A percentile compares a stretch with the other conserved stretches of the same genome.
Conservation (phyloP, 2,329 filamentous ascomycete genomes). For the Ophiostoma sp. region DNA sequence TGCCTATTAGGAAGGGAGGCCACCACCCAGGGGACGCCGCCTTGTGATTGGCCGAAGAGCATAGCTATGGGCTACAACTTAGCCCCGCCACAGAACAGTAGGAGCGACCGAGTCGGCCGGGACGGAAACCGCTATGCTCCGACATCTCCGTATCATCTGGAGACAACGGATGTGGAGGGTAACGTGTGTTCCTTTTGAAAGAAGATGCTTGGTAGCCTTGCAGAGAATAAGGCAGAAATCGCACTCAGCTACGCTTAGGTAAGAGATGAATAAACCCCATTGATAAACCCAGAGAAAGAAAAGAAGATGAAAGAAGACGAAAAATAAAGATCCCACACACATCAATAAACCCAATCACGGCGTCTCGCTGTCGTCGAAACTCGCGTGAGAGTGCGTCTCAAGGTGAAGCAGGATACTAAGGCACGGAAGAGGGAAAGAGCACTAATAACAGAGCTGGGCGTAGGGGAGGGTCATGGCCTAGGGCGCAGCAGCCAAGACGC, state of each 20-base stretch:
- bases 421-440: not conserved
- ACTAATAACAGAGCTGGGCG: not conserved
- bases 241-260: no score
- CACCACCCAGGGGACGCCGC: not conserved
- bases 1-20: not conserved
- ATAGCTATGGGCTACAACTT: not conserved
- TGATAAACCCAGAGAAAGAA: no score
- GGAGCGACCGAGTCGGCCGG: conserved; percentile 1
- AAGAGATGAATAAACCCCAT: no score
- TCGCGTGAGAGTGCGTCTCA: not conserved
- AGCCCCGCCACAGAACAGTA: not conserved
- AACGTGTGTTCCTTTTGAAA: not conserved
- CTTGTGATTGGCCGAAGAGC: not conserved
- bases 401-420: not conserved
- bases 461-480: not conserved
- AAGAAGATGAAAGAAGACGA: no score
- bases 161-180: not conserved
- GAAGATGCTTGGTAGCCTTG: no score
- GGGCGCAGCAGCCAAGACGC: conserved; percentile 9
- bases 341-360: not conserved
- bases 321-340: no score
- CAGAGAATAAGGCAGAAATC: no score
- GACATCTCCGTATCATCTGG: not conserved
- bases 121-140: not conserved
- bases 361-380: not conserved